Evolutionary conservation across 371 early-diverging fungal species (phyloP), one percentile per base, ranked within the genome.

Genomic region (Apophysomyces variabilis): DNA sequence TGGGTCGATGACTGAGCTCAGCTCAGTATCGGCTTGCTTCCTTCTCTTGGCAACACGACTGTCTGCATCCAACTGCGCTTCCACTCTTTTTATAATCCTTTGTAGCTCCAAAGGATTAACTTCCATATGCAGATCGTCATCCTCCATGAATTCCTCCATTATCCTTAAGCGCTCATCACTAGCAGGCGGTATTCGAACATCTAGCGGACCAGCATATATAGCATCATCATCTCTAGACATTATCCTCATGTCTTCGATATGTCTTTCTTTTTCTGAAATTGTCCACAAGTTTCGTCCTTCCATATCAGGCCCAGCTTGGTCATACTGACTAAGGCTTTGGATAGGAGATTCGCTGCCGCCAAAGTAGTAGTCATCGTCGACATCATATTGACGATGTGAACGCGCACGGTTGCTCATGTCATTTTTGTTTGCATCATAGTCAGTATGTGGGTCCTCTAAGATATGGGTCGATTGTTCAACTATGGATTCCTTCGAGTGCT

Each of bases 261-360:
- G 46, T 13, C 46, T 13, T 2, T 13, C 13, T 45, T 18, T 45
- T 13, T 45, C 13, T 26, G 46, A 45, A 45, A 45, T n/a, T 4
- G 9, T 16, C 46, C 32, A 26, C 3, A 26, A 26, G 13, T 45
- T 13, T 45, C 46, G 13, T 13, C n/a, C 46, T 5, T 13, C 46
- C 6, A 12, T 45, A 12, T 45, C 46, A 45, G 13, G 13, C 6
- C 13, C 13, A 45, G 12, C 46, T 12, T 18, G n/a, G 6, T 13
- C 46, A 45, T 45, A 18, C 7, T 13, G n/a, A 45, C 16, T 18
- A 5, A 7, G 13, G 16, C 13, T 45, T 6, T 13, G 46, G 1
- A 18, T 45, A 45, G 46, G 46, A 45, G 46, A 45, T 45, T 45
- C 46, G n/a, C 9, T 45, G n/a, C 46, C 46, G 9, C 46, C 46